phyloP scores from a whole-genome alignment of 345 rosid genomes.

The Adansonia digitata region DNA sequence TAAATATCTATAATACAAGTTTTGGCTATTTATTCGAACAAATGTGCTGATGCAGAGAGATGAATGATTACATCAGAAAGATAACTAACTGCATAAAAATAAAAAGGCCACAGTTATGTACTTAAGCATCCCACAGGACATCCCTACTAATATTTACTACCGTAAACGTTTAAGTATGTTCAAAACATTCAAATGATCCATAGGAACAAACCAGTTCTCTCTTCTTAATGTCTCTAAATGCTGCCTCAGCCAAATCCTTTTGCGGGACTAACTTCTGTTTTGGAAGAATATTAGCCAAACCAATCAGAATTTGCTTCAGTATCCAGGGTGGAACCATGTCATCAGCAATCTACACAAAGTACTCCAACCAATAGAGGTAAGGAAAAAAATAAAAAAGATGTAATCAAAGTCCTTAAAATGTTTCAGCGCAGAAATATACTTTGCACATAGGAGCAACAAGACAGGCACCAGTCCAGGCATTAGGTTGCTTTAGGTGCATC shows the following conservation, averaged over 20 bases:
- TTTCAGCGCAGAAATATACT: conserved; percentile 38
- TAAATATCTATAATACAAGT: background rate
- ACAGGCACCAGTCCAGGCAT: conserved; percentile 82
- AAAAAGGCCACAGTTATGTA: background rate
- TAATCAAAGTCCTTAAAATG: conserved; percentile 4
- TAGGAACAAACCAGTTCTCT: conserved; percentile 48
- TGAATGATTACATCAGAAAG: background rate
- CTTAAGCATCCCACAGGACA: background rate
- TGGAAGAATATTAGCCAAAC: conserved; percentile 68
- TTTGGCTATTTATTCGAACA: background rate
- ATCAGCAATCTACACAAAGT: conserved; percentile 67
- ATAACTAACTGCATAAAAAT: background rate
- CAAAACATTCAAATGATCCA: background rate
- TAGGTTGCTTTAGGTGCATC: conserved; percentile 79
- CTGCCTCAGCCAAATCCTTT: conserved; percentile 80
- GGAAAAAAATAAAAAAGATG: too few species aligned
- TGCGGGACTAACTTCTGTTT: conserved; percentile 82
- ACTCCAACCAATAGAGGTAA: conserved; percentile 9
- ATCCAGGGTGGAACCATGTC: conserved; percentile 69
- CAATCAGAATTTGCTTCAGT: conserved; percentile 56
- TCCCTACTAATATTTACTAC: background rate
- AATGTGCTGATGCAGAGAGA: background rate
- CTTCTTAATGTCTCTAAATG: conserved; percentile 61
- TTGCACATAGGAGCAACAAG: conserved; percentile 98
- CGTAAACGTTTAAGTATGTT: background rate